Evolutionary conservation across 2,329 filamentous ascomycete species (phyloP).

Genomic region (Trichoderma guizhouense): DNA sequence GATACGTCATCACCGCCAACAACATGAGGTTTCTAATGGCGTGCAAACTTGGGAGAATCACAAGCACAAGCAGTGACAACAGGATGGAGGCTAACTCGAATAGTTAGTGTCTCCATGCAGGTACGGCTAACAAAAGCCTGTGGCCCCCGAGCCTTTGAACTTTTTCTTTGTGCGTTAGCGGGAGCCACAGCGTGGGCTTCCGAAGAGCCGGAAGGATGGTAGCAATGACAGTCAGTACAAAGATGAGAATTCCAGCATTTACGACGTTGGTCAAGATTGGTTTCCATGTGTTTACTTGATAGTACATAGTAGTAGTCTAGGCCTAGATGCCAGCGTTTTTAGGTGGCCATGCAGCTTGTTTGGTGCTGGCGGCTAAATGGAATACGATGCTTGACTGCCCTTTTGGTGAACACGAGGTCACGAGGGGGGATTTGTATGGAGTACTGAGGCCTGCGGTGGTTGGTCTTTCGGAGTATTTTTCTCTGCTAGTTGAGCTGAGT

Average conservation of each 20-base stretch:
- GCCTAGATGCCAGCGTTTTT: not conserved
- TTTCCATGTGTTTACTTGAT: not conserved
- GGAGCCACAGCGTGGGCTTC: not conserved
- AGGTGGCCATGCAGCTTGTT: not conserved
- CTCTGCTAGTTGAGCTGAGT: not conserved
- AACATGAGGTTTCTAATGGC: not conserved
- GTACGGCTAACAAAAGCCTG: slow-evolving; percentile 8
- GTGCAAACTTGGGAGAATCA: not conserved
- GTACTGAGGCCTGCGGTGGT: not conserved
- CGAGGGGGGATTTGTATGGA: not conserved
- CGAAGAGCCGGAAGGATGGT: not conserved
- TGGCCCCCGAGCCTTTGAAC: not conserved
- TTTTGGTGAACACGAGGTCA: slow-evolving; percentile 14
- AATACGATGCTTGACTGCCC: slow-evolving; percentile 4
- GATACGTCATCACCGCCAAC: not conserved
- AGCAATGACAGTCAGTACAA: not conserved
- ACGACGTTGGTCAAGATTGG: not conserved
- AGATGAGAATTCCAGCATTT: not conserved
- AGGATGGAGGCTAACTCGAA: not conserved
- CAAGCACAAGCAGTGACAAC: not conserved
- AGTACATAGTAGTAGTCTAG: not conserved
- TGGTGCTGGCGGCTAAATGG: not conserved
- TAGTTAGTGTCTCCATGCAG: not conserved
- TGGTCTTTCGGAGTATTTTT: not conserved
- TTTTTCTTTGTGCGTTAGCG: not conserved